Conservation (phyloP, 768 basidiomycete species). For the Glaciozyma martinii region DNA sequence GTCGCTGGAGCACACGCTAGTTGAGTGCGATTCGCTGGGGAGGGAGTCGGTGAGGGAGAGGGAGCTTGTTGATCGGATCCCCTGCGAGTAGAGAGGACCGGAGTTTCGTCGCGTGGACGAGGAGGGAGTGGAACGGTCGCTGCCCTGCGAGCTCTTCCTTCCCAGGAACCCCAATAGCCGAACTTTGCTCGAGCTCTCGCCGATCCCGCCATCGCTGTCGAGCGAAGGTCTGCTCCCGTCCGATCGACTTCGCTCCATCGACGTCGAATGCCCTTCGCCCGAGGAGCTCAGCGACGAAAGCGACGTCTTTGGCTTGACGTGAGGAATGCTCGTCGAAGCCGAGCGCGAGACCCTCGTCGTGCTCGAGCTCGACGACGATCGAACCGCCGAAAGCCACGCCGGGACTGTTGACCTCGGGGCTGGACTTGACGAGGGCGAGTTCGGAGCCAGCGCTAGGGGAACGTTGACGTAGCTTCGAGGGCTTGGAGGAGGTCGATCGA, state of each 20-base stretch:
- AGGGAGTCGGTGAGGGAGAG: background rate
- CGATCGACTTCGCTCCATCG: constrained; percentile 1
- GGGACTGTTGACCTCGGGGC: background rate
- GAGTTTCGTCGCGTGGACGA: background rate
- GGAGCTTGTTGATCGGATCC: background rate
- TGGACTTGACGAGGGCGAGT: background rate
- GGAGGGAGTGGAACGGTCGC: background rate
- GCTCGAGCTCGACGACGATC: background rate
- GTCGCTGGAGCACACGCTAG: background rate
- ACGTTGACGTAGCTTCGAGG: background rate
- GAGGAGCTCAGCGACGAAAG: background rate
- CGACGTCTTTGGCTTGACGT: background rate
- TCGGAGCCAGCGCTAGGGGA: background rate
- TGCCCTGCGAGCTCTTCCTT: background rate
- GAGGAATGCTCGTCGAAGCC: background rate
- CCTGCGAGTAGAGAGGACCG: background rate
- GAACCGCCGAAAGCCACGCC: background rate
- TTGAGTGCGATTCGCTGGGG: background rate
- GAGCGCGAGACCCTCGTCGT: background rate
- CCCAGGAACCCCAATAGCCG: background rate
- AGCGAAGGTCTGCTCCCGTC: background rate
- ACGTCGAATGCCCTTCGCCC: background rate
- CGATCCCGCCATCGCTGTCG: background rate
- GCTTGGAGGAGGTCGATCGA: background rate
- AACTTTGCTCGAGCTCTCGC: background rate